Evolutionary conservation across 371 early-diverging fungal species (phyloP).

Genomic region (Conidiobolus incongruus): DNA sequence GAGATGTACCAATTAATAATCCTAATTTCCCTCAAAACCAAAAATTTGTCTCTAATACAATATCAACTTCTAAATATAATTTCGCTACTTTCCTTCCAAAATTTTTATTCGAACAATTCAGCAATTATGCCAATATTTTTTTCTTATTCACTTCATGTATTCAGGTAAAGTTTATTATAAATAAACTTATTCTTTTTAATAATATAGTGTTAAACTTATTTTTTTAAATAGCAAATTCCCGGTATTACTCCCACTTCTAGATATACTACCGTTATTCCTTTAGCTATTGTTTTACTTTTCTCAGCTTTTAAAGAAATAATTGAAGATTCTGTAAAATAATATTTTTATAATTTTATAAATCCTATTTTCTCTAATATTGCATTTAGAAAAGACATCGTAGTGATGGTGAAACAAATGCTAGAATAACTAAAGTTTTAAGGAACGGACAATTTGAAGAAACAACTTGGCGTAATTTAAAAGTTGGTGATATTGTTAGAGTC

Average conservation of each 20-base stretch:
- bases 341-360: background rate
- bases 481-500: slow-evolving; percentile 80
- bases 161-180: slow-evolving; percentile 29
- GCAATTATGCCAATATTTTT: slow-evolving; percentile 86
- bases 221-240: slow-evolving; percentile 37
- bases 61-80: slow-evolving; percentile 83
- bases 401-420: slow-evolving; percentile 52
- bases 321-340: slow-evolving; percentile 63
- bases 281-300: slow-evolving; percentile 69
- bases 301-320: slow-evolving; percentile 92
- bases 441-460: slow-evolving; percentile 34
- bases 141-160: slow-evolving; percentile 78
- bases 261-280: slow-evolving; percentile 80
- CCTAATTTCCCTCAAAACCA: slow-evolving; percentile 40
- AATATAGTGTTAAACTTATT: background rate
- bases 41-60: slow-evolving; percentile 62
- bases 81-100: slow-evolving; percentile 70
- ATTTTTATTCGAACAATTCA: slow-evolving; percentile 83
- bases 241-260: slow-evolving; percentile 66
- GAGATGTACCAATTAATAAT: slow-evolving; percentile 72
- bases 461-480: slow-evolving; percentile 54
- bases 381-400: slow-evolving; percentile 52
- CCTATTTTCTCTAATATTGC: background rate
- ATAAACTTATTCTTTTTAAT: background rate
- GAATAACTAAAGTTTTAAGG: slow-evolving; percentile 34